Conservation (phyloP, 2,329 filamentous ascomycete genomes). For the Paracoccidioides lutzii region DNA sequence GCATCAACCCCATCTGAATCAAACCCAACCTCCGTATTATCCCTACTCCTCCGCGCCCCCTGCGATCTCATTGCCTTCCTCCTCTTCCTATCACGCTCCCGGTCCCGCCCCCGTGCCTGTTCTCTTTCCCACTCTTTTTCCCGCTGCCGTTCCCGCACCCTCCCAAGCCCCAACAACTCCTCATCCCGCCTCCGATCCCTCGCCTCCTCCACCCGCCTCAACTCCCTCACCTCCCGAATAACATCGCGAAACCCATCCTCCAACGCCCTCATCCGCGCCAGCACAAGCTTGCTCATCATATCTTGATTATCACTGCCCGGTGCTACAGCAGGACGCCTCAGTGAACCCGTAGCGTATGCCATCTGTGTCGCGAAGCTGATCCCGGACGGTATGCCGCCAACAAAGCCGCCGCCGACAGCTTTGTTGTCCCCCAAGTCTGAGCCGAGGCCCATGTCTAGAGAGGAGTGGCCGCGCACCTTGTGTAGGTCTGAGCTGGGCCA, state of each 20-base stretch:
- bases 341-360: constrained; percentile 54
- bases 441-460: constrained; percentile 59
- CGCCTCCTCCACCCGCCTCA: constrained; percentile 32
- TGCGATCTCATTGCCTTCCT: not conserved
- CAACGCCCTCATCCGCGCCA: constrained; percentile 83
- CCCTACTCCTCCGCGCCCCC: not conserved
- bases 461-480: constrained; percentile 39
- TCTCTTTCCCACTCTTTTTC: not conserved
- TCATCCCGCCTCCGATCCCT: constrained; percentile 1
- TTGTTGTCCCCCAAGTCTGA: constrained; percentile 57
- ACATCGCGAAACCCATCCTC: constrained; percentile 85
- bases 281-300: constrained; percentile 65
- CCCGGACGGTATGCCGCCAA: constrained; percentile 49
- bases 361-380: constrained; percentile 67
- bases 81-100: not conserved
- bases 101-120: not conserved
- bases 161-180: not conserved
- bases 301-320: constrained; percentile 46
- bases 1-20: not conserved
- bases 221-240: constrained; percentile 62
- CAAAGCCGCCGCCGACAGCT: constrained; percentile 48
- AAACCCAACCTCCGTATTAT: not conserved
- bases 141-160: not conserved
- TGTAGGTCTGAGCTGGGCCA: constrained; percentile 31
- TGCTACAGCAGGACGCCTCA: constrained; percentile 30